A percentile compares a stretch with the other conserved stretches of the same genome.
Conservation (phyloP, 1,284 basidiomycete species). For the Sanghuangporus sanghuang region DNA sequence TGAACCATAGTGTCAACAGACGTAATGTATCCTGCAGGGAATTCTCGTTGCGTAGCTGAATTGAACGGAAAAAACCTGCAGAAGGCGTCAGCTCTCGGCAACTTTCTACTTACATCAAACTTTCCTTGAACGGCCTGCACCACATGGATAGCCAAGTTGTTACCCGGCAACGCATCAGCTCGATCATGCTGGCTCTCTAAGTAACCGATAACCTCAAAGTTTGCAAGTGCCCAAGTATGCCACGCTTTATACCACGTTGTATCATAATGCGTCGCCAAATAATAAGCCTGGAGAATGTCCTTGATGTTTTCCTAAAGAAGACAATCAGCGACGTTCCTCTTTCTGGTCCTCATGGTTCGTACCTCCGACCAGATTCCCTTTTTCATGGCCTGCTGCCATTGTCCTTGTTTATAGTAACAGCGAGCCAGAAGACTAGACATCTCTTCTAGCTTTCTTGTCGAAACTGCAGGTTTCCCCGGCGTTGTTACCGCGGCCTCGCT, state of each 20-base stretch:
- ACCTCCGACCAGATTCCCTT: constrained; percentile 75
- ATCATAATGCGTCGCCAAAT: constrained; percentile 89
- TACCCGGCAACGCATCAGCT: constrained; percentile 61
- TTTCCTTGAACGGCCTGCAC: constrained; percentile 92
- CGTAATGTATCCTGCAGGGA: constrained; percentile 94
- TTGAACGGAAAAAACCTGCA: constrained; percentile 92
- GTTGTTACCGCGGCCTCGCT: constrained; percentile 43
- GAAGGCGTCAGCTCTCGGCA: not conserved
- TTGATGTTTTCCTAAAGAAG: constrained; percentile 62
- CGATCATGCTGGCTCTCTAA: constrained; percentile 69
- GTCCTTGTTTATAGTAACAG: constrained; percentile 95
- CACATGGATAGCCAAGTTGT: constrained; percentile 79
- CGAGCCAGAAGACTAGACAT: constrained; percentile 88
- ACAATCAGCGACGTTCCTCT: constrained; percentile 6
- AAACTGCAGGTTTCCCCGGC: constrained; percentile 40
- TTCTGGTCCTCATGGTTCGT: constrained; percentile 26
- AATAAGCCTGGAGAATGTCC: constrained; percentile 83
- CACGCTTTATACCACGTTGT: constrained; percentile 97
- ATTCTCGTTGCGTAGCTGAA: constrained; percentile 86
- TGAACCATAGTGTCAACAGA: constrained; percentile 97
- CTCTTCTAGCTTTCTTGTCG: constrained; percentile 66
- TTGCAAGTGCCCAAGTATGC: constrained; percentile 98
- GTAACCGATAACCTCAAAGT: constrained; percentile 91
- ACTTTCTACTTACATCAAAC: constrained; percentile 12
- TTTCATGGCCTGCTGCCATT: constrained; percentile 87